Percentiles rank a stretch among this genome's conserved stretches.
Evolutionary conservation across 768 basidiomycete genomes (phyloP).

Genomic region (Suillus variegatus): DNA sequence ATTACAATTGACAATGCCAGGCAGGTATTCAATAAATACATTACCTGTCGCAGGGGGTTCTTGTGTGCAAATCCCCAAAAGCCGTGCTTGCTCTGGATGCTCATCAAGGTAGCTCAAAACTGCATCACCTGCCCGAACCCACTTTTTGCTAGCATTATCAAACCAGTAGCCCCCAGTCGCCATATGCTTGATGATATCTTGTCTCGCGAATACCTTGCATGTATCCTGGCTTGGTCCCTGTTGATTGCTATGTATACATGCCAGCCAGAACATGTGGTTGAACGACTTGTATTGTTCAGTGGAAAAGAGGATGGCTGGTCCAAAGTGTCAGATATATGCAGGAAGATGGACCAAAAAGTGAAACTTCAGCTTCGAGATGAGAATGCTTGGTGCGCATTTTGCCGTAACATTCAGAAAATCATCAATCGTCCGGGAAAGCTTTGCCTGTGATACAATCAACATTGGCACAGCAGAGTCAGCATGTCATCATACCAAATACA

Average conservation of each 20-base stretch:
- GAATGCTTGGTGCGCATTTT: conserved; percentile 26
- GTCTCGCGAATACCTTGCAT: conserved; percentile 13
- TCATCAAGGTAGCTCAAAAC: conserved; percentile 3
- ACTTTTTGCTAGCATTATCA: background rate
- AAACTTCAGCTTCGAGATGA: conserved; percentile 32
- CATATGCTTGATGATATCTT: conserved; percentile 20
- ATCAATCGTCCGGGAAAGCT: conserved; percentile 22
- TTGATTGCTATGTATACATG: conserved; percentile 21
- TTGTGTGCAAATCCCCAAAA: background rate
- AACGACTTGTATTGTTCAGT: conserved; percentile 32
- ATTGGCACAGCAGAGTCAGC: background rate
- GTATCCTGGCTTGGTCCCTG: conserved; percentile 18
- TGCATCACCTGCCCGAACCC: conserved; percentile 7
- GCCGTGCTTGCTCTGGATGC: conserved; percentile 8
- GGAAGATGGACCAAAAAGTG: conserved; percentile 34
- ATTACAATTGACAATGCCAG: background rate
- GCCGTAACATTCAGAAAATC: conserved; percentile 18
- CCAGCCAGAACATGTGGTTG: conserved; percentile 25
- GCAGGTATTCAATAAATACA: background rate
- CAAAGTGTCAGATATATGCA: conserved; percentile 27
- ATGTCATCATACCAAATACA: conserved; percentile 29
- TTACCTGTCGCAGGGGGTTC: background rate
- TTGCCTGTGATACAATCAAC: conserved; percentile 6
- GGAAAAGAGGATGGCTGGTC: conserved; percentile 29
- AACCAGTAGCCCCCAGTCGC: conserved; percentile 15